phyloP scores from a whole-genome alignment of 2,329 filamentous ascomycete species.

The Davidsoniella eucalypti region DNA sequence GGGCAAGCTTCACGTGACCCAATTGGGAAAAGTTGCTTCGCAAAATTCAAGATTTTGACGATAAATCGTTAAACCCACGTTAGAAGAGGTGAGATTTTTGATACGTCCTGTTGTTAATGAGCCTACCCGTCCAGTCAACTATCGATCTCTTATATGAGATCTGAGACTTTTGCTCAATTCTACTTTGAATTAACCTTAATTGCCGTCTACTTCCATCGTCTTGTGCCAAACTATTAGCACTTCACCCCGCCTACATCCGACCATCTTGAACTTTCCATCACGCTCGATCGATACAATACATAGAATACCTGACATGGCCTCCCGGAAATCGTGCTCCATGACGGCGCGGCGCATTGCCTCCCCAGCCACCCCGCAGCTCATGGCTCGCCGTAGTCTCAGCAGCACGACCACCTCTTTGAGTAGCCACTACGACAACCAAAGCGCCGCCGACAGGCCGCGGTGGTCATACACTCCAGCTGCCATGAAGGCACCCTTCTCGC shows the following conservation, averaged over 20 bases:
- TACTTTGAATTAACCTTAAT: too few species aligned
- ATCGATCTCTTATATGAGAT: too few species aligned
- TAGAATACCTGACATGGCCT: neutral
- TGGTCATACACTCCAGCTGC: conserved; percentile 54
- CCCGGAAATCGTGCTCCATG: neutral
- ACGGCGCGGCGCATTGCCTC: neutral
- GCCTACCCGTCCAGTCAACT: too few species aligned
- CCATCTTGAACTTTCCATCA: too few species aligned
- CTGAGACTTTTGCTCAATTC: too few species aligned
- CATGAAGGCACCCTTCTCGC: conserved; percentile 54
- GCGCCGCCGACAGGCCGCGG: conserved; percentile 28
- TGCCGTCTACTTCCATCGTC: too few species aligned
- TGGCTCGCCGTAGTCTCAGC: conserved; percentile 5
- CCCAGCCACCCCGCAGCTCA: too few species aligned
- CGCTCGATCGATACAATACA: too few species aligned
- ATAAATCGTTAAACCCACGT: neutral
- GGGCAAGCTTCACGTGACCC: conserved; percentile 5
- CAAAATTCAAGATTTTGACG: neutral
- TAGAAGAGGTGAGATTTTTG: too few species aligned
- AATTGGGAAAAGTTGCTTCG: conserved; percentile 6
- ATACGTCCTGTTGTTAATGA: too few species aligned
- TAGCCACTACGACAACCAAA: neutral
- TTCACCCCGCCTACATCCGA: too few species aligned
- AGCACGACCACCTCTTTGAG: neutral
- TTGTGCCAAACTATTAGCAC: too few species aligned